Evolutionary conservation across 805 yeast genomes (phyloP).

Genomic region (Candida khao-thaluensis): DNA sequence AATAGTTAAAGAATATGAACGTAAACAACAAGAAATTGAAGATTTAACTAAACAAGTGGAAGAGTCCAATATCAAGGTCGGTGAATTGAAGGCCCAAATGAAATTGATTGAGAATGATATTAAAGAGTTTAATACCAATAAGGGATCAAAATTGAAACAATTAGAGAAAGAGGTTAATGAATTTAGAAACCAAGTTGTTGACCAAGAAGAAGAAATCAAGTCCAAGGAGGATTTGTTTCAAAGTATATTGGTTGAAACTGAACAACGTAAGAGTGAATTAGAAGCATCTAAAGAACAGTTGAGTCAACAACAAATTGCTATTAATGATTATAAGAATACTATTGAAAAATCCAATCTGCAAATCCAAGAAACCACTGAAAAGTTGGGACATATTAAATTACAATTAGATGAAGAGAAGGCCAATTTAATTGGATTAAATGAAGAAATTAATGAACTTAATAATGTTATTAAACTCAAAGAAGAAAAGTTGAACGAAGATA

Average conservation of each 20-base stretch:
- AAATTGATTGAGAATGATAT: constrained; percentile 67
- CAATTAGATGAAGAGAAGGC: constrained; percentile 55
- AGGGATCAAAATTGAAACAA: constrained; percentile 74
- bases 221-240: constrained; percentile 55
- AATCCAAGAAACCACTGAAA: constrained; percentile 20
- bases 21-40: constrained; percentile 46
- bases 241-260: constrained; percentile 64
- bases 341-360: constrained; percentile 23
- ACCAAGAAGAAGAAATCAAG: constrained; percentile 43
- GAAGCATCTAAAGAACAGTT: constrained; percentile 43
- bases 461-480: constrained; percentile 42
- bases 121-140: constrained; percentile 74
- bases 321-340: constrained; percentile 19
- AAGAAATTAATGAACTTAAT: constrained; percentile 66
- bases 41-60: constrained; percentile 38
- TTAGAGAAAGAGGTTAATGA: constrained; percentile 51
- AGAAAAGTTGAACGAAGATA: constrained; percentile 46
- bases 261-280: constrained; percentile 63
- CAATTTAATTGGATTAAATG: constrained; percentile 65
- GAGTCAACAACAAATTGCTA: constrained; percentile 27
- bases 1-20: constrained; percentile 50
- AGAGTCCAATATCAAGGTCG: constrained; percentile 30
- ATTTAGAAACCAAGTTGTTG: constrained; percentile 32
- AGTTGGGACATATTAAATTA: constrained; percentile 19
- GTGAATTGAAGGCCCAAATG: constrained; percentile 44